phyloP scores from a whole-genome alignment of 1,284 basidiomycete genomes.

The Volvariella volvacea region DNA sequence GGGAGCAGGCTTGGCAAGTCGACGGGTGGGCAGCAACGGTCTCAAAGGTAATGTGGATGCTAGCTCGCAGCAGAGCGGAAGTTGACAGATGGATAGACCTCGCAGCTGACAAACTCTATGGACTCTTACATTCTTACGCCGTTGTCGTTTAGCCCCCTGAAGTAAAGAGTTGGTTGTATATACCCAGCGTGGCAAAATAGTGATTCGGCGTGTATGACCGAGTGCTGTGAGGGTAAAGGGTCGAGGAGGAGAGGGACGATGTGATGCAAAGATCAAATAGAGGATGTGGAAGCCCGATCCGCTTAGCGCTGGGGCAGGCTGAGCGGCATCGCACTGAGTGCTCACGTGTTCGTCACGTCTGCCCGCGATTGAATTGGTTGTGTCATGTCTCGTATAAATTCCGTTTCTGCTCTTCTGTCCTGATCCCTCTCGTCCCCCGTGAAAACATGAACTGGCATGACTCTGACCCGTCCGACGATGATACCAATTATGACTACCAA shows the following conservation, averaged over 20 bases:
- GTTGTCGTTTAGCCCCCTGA: conserved; percentile 74
- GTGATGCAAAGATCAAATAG: too few species aligned
- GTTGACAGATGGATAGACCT: conserved; percentile 44
- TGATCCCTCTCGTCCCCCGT: conserved; percentile 11
- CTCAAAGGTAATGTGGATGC: conserved; percentile 56
- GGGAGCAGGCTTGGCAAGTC: conserved; percentile 87
- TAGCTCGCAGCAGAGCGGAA: conserved; percentile 1
- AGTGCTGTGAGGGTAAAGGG: too few species aligned
- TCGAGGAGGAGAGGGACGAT: too few species aligned
- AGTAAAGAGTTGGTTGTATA: conserved; percentile 35
- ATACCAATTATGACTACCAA: conserved; percentile 30
- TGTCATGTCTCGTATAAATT: not conserved
- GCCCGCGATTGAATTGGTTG: too few species aligned
- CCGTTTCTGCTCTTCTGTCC: conserved; percentile 4
- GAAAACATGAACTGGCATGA: conserved; percentile 44
- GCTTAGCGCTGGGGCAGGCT: too few species aligned
- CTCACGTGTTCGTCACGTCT: too few species aligned
- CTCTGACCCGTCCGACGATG: conserved; percentile 55
- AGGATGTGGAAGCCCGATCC: conserved; percentile 11
- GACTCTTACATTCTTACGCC: conserved; percentile 71
- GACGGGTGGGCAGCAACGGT: conserved; percentile 95
- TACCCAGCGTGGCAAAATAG: too few species aligned
- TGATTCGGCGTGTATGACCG: too few species aligned
- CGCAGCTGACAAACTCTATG: conserved; percentile 73
- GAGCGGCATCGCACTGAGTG: too few species aligned